Evolutionary conservation across 257 asterid genomes (phyloP), one percentile per base, ranked within the genome.

Genomic region (Mitragyna speciosa): DNA sequence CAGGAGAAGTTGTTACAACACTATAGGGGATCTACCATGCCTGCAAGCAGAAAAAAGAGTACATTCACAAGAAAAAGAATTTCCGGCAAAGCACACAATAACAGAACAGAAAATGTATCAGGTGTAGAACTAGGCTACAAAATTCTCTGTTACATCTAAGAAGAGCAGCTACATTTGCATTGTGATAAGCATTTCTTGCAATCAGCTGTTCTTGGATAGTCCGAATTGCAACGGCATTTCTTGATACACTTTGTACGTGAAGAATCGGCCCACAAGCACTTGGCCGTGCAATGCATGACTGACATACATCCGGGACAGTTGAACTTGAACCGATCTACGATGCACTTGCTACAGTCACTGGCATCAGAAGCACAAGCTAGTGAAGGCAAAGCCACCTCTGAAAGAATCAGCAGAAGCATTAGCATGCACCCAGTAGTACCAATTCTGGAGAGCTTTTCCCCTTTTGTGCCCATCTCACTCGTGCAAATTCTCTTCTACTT

Each of bases 241-340:
- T 91, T 90, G 67, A 47, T 66, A 51, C 98, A 94, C 16, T 76
- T 86, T 72, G 88, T 26, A 3, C 88, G 90, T 0, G 90, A 64
- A 3, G 85, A 51, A 45, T 95, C 96, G 9, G 82, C 87, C 97
- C 95, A 91, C 81, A 94, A 81, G 16, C 98, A 94, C 52, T 66
- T 73, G 15, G 91, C 90, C 96, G 88, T 87, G 90, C 98, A 94
- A 19, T 87, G 90, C 95, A 94, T 88, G 48, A 84, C 87, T 0
- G 93, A 82, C 8, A 73, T 89, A 31, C 98, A 94, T 14, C 87
- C 87, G 0, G 97, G 97, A 87, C 98, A 94, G 41, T 84, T 89
- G 20, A 75, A 22, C 69, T 87, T 88, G 90, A 91, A 83, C 71
- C 79, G 91, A 58, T 85, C 84, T 5, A 72, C 67, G 61, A 94